Percentiles rank a stretch among this genome's conserved stretches.
These are phyloP conservation scores for Pythium diclinum DNA, from an alignment of 352 stramenopile species.

Conservation along the genomic window DNA sequence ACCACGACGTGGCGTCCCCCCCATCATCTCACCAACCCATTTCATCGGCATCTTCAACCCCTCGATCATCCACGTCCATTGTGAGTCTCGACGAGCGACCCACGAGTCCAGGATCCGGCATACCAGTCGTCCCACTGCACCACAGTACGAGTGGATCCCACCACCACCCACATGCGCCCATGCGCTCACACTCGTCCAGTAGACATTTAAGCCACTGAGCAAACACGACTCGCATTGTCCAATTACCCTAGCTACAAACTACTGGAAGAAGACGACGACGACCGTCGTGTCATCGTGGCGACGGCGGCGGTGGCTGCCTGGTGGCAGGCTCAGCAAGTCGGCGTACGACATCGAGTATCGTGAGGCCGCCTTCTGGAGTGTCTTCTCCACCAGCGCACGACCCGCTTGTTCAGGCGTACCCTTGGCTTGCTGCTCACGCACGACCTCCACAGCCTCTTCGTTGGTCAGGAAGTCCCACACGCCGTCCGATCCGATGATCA, in stretches of 20 bases:
- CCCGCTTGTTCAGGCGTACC: conserved; percentile 74
- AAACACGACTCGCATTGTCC: background rate
- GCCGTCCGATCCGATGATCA: conserved; percentile 96
- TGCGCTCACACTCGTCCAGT: background rate
- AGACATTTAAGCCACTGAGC: background rate
- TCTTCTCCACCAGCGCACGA: conserved; percentile 72
- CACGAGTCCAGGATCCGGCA: background rate
- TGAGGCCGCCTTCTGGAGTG: conserved; percentile 72
- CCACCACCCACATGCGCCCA: background rate
- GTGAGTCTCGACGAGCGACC: background rate
- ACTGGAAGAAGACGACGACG: conserved; percentile 86
- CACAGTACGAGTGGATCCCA: background rate
- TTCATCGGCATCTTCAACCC: background rate
- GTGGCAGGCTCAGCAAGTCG: conserved; percentile 77
- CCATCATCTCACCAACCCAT: background rate
- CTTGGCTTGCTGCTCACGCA: conserved; percentile 53
- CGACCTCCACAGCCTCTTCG: conserved; percentile 93
- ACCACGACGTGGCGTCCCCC: background rate
- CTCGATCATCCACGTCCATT: background rate
- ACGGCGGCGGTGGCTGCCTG: conserved; percentile 75
- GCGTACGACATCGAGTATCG: conserved; percentile 78
- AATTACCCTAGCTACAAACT: background rate
- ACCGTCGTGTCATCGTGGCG: conserved; percentile 93
- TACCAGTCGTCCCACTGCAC: background rate
- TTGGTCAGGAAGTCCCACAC: conserved; percentile 97